Evolutionary conservation across 2,329 filamentous ascomycete genomes (phyloP), one percentile per base, ranked within the genome.

Genomic region (Paecilomyces dactylethromorphus): DNA sequence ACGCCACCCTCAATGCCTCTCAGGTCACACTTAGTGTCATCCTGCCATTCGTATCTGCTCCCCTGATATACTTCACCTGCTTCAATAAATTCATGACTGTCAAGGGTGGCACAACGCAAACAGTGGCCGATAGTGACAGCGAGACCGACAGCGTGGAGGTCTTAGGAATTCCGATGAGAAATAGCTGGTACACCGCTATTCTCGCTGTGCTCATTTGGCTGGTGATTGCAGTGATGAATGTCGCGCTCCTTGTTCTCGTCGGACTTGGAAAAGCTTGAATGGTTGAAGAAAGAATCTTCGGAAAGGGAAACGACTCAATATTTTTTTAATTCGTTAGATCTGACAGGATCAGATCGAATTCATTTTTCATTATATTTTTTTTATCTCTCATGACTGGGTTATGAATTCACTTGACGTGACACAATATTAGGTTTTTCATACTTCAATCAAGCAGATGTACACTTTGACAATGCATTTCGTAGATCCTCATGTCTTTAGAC

Each of bases 41-140:
- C 13, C 72, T 96, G 55, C 91, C 91, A 0, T 92, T 96, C 69
- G 84, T 93, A 15, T 86, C 84, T 1, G 89, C 90, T 1, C 91
- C 91, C 1, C 77, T 96, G 33, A 88, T 96, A 58, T 95, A 89
- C 75, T 95, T 95, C 67, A 96, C 91, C 0, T 90, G 88, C 65
- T 82, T 87, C 51, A 84, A 86, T 64, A 85, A 85, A 68, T 94
- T 88, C 74, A 96, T 96, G 91, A 90, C 85, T 7, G 88, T 90
- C 5, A 71, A 75, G 58, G n/a, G 39, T 18, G 39, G 39, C 1
- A 45, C n/a, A 4, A 45, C 35, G 15, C 5, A n/a, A n/a, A 45
- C 35, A 6, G 74, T 80, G 1, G 80, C 80, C 31, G 69, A 71
- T 22, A 74, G 76, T 29, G 56, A 54, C 26, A 69, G 67, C 2